Evolutionary conservation across 441 rosid species (phyloP).

Genomic region (Mallotus japonicus): DNA sequence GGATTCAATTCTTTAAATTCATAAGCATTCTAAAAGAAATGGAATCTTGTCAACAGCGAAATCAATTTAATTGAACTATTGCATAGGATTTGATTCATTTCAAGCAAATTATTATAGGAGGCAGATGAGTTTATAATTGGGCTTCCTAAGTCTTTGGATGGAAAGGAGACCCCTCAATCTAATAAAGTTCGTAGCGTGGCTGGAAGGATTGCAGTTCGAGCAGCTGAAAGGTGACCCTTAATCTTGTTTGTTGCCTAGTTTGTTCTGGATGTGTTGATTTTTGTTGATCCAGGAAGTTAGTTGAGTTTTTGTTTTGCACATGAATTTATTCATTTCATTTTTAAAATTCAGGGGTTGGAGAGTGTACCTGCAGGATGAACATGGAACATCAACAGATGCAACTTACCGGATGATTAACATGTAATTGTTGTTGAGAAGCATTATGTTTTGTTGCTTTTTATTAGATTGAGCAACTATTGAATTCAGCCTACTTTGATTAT

Average conservation of each 20-base stretch:
- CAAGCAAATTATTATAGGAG: constrained; percentile 39
- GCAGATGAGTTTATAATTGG: constrained; percentile 84
- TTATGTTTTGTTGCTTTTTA: background rate
- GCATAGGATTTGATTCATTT: too few species aligned
- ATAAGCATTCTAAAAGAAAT: too few species aligned
- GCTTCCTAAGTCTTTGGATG: constrained; percentile 74
- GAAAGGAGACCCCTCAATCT: constrained; percentile 78
- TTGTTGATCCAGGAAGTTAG: background rate
- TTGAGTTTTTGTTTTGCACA: too few species aligned
- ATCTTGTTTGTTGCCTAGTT: background rate
- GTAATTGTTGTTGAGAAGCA: constrained; percentile 28
- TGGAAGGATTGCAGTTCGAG: constrained; percentile 73
- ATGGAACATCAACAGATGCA: constrained; percentile 82
- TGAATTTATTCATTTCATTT: background rate
- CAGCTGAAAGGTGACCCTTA: constrained; percentile 64
- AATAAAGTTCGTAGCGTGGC: constrained; percentile 83
- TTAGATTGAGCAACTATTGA: background rate
- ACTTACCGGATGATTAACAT: constrained; percentile 55
- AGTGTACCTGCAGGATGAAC: constrained; percentile 87
- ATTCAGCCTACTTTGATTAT: background rate
- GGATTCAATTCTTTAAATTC: too few species aligned
- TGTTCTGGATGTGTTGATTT: background rate
- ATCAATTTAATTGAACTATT: too few species aligned
- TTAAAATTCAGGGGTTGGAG: constrained; percentile 71
- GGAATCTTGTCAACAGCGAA: too few species aligned